Evolutionary conservation across 257 asterid genomes (phyloP).

Genomic region (Handroanthus guayacan): DNA sequence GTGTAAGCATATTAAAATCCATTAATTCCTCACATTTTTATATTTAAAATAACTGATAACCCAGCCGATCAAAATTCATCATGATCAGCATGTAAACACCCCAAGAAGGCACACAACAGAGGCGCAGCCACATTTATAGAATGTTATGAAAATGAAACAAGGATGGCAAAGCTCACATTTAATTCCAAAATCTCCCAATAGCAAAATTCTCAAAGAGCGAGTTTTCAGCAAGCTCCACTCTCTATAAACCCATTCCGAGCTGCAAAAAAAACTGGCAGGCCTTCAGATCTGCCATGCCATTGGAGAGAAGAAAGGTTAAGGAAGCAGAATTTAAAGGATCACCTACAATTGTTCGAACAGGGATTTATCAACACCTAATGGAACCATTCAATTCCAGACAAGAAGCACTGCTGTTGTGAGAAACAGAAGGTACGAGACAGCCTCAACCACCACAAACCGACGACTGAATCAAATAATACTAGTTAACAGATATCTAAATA

Average conservation of each 20-base stretch:
- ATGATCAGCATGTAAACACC: background rate
- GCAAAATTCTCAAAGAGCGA: background rate
- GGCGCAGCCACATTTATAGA: too few species aligned
- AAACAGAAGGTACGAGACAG: conserved; percentile 36
- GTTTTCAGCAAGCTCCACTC: background rate
- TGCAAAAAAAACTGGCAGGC: conserved; percentile 35
- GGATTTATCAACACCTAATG: conserved; percentile 16
- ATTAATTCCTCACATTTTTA: background rate
- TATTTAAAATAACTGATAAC: too few species aligned
- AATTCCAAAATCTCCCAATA: background rate
- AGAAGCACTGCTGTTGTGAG: conserved; percentile 31
- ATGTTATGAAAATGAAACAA: background rate
- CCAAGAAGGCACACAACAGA: background rate
- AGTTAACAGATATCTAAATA: background rate
- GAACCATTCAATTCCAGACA: conserved; percentile 13
- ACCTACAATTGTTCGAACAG: conserved; percentile 29
- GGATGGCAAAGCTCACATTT: background rate
- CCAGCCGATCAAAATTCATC: too few species aligned
- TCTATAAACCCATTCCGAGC: conserved; percentile 23
- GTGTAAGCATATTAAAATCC: background rate
- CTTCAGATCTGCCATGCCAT: conserved; percentile 26
- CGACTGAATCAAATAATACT: background rate
- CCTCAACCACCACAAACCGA: conserved; percentile 26
- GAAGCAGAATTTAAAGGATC: background rate
- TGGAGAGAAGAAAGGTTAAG: background rate